Conservation (phyloP, 1,139 yeast species). For the Suhomyces bokatorum region DNA sequence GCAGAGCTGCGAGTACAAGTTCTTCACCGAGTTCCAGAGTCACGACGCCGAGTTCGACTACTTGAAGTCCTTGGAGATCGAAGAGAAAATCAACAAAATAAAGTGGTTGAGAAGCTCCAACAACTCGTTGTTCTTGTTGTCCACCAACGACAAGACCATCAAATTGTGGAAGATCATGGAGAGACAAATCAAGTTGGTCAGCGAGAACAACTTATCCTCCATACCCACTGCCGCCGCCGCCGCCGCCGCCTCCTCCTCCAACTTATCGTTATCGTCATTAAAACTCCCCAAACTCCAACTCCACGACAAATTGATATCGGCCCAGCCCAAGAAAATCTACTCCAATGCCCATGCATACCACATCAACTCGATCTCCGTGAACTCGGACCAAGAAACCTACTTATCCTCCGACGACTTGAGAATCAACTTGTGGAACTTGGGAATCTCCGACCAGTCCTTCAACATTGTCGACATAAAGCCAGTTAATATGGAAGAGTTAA, state of each 20-base stretch:
- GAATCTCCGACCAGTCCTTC: conserved; percentile 92
- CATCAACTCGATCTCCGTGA: conserved; percentile 91
- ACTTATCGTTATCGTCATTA: conserved; percentile 36
- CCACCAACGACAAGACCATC: conserved; percentile 96
- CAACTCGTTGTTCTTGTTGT: conserved; percentile 81
- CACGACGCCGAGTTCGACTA: conserved; percentile 99
- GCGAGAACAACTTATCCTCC: conserved; percentile 65
- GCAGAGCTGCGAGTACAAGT: conserved; percentile 79
- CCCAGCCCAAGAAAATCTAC: conserved; percentile 89
- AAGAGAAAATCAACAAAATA: conserved; percentile 96
- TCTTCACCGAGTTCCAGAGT: conserved; percentile 95
- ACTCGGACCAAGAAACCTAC: conserved; percentile 95
- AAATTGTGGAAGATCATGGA: conserved; percentile 96
- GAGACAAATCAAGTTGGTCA: conserved; percentile 86
- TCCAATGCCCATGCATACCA: conserved; percentile 98
- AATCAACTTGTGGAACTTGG: conserved; percentile 93
- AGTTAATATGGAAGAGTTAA: conserved; percentile 96
- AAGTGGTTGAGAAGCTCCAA: conserved; percentile 92
- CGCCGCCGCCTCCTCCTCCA: conserved; percentile 14
- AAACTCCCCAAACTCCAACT: conserved; percentile 84
- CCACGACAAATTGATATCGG: conserved; percentile 93
- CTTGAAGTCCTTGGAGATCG: conserved; percentile 91
- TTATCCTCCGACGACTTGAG: conserved; percentile 92
- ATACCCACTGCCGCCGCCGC: conserved; percentile 16
- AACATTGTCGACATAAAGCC: conserved; percentile 98